These are phyloP conservation scores for Penicillium canariense DNA, from an alignment of 495 filamentous ascomycete species.

Conservation along the genomic window DNA sequence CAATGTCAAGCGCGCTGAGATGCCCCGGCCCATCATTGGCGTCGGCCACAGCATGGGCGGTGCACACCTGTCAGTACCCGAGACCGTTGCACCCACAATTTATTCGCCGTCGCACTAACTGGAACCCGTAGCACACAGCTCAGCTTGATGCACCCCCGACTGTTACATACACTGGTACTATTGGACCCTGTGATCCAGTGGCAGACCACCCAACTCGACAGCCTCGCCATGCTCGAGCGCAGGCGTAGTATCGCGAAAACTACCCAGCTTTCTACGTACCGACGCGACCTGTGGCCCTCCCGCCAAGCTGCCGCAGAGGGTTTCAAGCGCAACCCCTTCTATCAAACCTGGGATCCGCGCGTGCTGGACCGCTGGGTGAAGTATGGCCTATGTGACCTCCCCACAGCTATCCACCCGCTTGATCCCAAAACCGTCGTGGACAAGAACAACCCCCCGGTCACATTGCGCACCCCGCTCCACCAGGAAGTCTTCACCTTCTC, in stretches of 20 bases:
- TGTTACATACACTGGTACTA: constrained; percentile 72
- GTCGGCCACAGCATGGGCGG: constrained; percentile 90
- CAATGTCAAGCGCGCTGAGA: constrained; percentile 76
- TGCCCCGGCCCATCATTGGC: constrained; percentile 86
- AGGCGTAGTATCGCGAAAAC: constrained; percentile 36
- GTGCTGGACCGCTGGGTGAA: constrained; percentile 63
- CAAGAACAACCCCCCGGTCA: constrained; percentile 45
- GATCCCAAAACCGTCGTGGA: constrained; percentile 17
- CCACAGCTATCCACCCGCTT: constrained; percentile 56
- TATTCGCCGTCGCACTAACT: background rate
- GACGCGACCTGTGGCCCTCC: constrained; percentile 71
- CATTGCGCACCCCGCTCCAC: constrained; percentile 57
- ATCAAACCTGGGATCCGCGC: constrained; percentile 70
- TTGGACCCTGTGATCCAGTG: constrained; percentile 77
- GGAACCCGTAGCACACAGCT: constrained; percentile 43
- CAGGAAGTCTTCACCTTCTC: constrained; percentile 63
- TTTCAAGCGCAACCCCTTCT: constrained; percentile 64
- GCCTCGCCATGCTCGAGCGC: constrained; percentile 20
- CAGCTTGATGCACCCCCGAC: constrained; percentile 75
- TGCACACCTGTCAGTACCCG: constrained; percentile 52
- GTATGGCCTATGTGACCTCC: constrained; percentile 63
- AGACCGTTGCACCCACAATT: background rate
- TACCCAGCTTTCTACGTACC: constrained; percentile 55
- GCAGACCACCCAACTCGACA: constrained; percentile 43
- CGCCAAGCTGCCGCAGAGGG: constrained; percentile 57